These are phyloP conservation scores for Tagetes erecta DNA, from an alignment of 129 eudicot species.

Conservation along the genomic window DNA sequence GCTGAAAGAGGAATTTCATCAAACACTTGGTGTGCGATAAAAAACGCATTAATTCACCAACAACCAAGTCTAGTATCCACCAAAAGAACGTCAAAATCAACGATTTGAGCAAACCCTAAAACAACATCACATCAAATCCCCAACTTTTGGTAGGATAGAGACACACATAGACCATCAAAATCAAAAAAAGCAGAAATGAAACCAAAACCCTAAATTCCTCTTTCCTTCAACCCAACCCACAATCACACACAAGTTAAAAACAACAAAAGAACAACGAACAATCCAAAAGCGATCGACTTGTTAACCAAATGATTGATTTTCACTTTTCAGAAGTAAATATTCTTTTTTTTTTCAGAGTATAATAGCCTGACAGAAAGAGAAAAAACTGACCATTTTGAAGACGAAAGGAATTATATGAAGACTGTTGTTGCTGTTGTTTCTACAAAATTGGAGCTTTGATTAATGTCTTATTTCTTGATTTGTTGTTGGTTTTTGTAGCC, in stretches of 20 bases:
- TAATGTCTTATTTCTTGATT: constrained; percentile 17
- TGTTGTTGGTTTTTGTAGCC: constrained; percentile 26
- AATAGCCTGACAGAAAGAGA: constrained; percentile 26
- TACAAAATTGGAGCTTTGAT: constrained; percentile 29
- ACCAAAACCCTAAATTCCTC: not conserved
- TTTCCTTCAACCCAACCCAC: constrained; percentile 15
- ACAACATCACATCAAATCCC: constrained; percentile 17
- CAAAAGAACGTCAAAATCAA: constrained; percentile 14
- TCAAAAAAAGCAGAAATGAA: not conserved
- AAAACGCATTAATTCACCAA: constrained; percentile 11
- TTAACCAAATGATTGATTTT: constrained; percentile 14
- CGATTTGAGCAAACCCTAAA: constrained; percentile 17
- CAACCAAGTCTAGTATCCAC: not conserved
- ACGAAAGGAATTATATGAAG: not conserved
- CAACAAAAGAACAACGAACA: not conserved
- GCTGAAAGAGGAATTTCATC: constrained; percentile 8
- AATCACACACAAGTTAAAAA: constrained; percentile 12
- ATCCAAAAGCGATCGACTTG: not conserved
- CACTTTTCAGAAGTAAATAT: constrained; percentile 2
- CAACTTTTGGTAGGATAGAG: constrained; percentile 10
- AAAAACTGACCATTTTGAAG: constrained; percentile 46
- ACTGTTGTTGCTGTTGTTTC: constrained; percentile 8
- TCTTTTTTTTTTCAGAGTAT: not conserved
- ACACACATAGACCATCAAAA: constrained; percentile 1
- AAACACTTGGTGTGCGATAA: constrained; percentile 20